These are phyloP conservation scores for Neobulgaria alba DNA, from an alignment of 2,329 filamentous ascomycete species.

Conservation along the genomic window DNA sequence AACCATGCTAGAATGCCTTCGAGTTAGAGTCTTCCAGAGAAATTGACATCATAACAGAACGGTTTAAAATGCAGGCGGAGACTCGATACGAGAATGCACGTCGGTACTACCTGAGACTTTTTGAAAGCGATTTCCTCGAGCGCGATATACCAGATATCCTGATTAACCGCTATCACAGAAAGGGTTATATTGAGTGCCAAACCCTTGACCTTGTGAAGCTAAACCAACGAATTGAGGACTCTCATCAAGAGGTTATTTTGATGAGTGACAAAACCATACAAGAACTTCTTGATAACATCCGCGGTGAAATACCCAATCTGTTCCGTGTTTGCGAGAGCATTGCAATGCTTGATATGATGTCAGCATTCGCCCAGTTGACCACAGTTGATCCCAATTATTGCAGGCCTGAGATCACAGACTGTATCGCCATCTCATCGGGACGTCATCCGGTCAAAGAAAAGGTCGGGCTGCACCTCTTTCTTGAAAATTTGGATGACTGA, in stretches of 20 bases:
- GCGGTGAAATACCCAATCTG: constrained; percentile 59
- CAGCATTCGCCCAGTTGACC: constrained; percentile 66
- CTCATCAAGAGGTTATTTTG: constrained; percentile 73
- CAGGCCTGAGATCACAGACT: constrained; percentile 53
- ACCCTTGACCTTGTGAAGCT: constrained; percentile 77
- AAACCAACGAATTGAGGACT: constrained; percentile 68
- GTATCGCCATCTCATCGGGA: constrained; percentile 56
- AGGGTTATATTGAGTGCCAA: constrained; percentile 75
- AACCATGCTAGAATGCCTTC: constrained; percentile 3
- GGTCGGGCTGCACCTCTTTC: constrained; percentile 29
- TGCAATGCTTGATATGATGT: constrained; percentile 78
- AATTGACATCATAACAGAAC: constrained; percentile 13
- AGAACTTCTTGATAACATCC: constrained; percentile 62
- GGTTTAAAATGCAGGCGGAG: constrained; percentile 49
- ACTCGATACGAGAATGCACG: constrained; percentile 70
- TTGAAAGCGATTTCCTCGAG: constrained; percentile 52
- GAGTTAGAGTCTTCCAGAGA: too few species aligned
- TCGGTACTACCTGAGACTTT: constrained; percentile 70
- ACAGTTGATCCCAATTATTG: constrained; percentile 42
- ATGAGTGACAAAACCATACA: constrained; percentile 74
- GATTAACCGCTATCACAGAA: constrained; percentile 68
- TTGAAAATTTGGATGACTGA: background rate
- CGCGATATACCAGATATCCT: constrained; percentile 56
- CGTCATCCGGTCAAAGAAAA: constrained; percentile 64
- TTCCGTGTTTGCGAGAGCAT: constrained; percentile 84